Evolutionary conservation across 2,329 filamentous ascomycete species (phyloP).

Genomic region (Aspergillus costaricaensis): DNA sequence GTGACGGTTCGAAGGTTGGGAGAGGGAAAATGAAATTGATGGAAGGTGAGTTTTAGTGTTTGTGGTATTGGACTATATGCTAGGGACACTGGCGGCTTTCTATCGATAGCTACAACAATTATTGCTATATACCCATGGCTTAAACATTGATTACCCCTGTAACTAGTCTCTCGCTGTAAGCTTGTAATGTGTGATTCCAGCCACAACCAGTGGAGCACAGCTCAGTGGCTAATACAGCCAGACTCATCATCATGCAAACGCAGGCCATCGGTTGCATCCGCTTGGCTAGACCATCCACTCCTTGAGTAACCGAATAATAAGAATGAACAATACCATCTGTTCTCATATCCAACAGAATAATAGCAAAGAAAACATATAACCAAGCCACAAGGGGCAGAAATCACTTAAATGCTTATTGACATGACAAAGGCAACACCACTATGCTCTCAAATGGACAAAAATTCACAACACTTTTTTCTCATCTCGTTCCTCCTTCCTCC

Average conservation of each 20-base stretch:
- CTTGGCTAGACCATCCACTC: constrained; percentile 1
- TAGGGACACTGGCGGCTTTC: neutral
- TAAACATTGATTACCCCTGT: neutral
- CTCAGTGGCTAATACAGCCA: neutral
- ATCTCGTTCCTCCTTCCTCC: constrained; percentile 28
- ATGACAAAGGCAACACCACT: constrained; percentile 16
- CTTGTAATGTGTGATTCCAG: neutral
- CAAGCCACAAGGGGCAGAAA: constrained; percentile 7
- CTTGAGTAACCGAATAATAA: constrained; percentile 4
- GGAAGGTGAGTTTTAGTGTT: neutral
- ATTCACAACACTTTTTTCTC: constrained; percentile 27
- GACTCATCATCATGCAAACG: neutral
- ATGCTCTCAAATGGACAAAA: constrained; percentile 20
- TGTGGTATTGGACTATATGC: neutral
- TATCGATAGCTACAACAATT: neutral
- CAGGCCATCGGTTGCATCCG: neutral
- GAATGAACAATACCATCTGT: constrained; percentile 17
- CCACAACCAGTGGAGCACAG: neutral
- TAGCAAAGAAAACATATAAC: constrained; percentile 9
- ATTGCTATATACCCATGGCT: neutral
- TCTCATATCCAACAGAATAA: constrained; percentile 23
- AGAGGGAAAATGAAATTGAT: neutral
- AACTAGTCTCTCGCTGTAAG: neutral
- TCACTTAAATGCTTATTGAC: constrained; percentile 17
- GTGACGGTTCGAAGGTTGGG: neutral